Base-by-base conservation (phyloP, 2,329 filamentous ascomycete species). In the Penicillium hesseltinei region DNA sequence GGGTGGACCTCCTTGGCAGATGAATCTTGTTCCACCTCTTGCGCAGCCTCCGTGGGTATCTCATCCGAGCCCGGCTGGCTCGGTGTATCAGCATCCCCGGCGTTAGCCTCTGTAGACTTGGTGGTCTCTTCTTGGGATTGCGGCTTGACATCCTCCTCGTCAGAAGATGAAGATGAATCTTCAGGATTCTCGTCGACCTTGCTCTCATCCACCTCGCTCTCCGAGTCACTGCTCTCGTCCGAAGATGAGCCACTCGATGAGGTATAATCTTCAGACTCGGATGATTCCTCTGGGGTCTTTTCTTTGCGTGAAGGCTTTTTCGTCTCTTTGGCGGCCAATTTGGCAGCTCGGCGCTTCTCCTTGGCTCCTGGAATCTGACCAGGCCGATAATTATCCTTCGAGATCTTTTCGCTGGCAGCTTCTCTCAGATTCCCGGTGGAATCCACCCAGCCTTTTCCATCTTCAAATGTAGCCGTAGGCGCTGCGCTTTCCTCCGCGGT, bases 391-490 rank as follows among this genome's bases (percentile, higher is more conserved):
- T 69, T 63, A 6, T 66, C 57, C 48, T 68, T 74, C 23, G 62
- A 68, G 40, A 65, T 57, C 51, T 71, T 70, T 5, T 70, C 65
- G 46, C 62, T 72, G 39, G 48, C 59, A 9, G 62, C 39, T 60
- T 77, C 75, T 60, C 96, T 84, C 1, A 97, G 77, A 54, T 87
- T 85, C 6, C 92, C 92, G 17, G 88, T 80, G 60, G 86, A 84
- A 66, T 96, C 88, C 0, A 96, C 83, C 93, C 94, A 97, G 1
- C 93, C 93, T 68, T 89, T 88, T 23, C 89, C 92, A 53, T 96
- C 88, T 40, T 94, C 83, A 71, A 88, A 97, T 55, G 88, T 86
- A 3, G 80, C 73, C 39, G 81, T 80, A n/a, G 79, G 72, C 46
- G 81, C 80, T 2, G 75, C 75, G 1, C 75, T 75, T 1, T 78